Conservation (phyloP, 306 rosid genomes). For the Cajanus cajan region DNA sequence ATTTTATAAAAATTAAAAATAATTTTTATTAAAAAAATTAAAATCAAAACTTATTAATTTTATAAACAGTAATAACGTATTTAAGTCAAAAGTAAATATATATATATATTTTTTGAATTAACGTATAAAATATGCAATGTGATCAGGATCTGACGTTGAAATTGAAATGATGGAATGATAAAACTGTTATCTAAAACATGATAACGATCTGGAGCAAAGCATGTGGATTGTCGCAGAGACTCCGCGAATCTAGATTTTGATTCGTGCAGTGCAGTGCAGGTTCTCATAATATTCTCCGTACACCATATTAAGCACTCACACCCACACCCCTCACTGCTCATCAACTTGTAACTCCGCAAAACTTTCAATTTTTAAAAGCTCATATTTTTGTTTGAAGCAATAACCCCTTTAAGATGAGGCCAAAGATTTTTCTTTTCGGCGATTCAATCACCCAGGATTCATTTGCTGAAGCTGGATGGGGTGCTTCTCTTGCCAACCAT, state of each 20-base stretch:
- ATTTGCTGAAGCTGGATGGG: constrained; percentile 69
- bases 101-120: too few relatives aligned
- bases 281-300: not conserved
- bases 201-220: not conserved
- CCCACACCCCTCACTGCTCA: not conserved
- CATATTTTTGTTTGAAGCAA: not conserved
- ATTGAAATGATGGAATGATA: too few relatives aligned
- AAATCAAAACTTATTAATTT: too few relatives aligned
- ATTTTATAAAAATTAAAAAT: too few relatives aligned
- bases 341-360: not conserved
- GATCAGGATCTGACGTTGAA: too few relatives aligned
- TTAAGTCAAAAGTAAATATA: too few relatives aligned
- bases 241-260: not conserved
- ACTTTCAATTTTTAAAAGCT: not conserved
- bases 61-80: too few relatives aligned
- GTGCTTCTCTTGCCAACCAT: constrained; percentile 67
- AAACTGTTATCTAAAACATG: too few relatives aligned
- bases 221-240: not conserved
- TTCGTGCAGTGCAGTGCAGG: not conserved
- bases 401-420: constrained; percentile 48
- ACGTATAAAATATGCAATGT: too few relatives aligned
- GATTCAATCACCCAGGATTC: constrained; percentile 74
- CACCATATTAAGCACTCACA: not conserved
- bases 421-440: constrained; percentile 69
- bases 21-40: too few relatives aligned